phyloP scores from a whole-genome alignment of 306 rosid species.

The Erythrophleum fordii region DNA sequence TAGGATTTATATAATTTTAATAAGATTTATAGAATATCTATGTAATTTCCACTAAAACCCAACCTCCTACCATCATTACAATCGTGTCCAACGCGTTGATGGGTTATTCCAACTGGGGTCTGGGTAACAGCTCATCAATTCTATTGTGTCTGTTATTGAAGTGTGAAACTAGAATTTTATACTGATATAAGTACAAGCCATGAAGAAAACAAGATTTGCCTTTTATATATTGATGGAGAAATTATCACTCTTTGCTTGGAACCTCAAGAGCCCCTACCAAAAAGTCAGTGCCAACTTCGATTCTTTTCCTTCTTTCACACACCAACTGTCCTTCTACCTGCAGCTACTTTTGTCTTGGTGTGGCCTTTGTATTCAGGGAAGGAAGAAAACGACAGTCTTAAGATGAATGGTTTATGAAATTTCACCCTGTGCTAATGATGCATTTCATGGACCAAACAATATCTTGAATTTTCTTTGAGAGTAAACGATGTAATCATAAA shows the following conservation, averaged over 20 bases:
- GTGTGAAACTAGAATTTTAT: conserved; percentile 16
- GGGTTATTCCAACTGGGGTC: conserved; percentile 10
- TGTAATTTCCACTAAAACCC: no score
- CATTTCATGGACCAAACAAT: not conserved
- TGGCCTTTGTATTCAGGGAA: conserved; percentile 8
- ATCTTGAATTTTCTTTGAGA: not conserved
- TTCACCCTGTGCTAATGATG: not conserved
- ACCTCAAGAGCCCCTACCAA: conserved; percentile 8
- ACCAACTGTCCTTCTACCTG: not conserved
- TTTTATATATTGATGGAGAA: conserved; percentile 4
- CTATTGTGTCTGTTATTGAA: not conserved
- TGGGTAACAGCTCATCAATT: conserved; percentile 8
- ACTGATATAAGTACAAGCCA: not conserved
- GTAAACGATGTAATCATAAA: not conserved
- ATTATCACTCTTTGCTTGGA: not conserved
- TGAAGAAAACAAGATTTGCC: conserved; percentile 17
- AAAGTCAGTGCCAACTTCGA: not conserved
- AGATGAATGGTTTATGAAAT: no score
- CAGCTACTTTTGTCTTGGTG: conserved; percentile 12
- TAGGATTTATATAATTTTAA: no score
- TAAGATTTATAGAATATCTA: no score
- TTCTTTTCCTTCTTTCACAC: conserved; percentile 28
- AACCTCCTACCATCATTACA: not conserved
- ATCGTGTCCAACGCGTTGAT: not conserved
- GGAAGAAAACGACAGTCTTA: not conserved